Percentiles rank a stretch among this genome's conserved stretches.
These are phyloP conservation scores for Parachlorella kessleri DNA, from an alignment of 139 green algal genomes.

Conservation along the genomic window DNA sequence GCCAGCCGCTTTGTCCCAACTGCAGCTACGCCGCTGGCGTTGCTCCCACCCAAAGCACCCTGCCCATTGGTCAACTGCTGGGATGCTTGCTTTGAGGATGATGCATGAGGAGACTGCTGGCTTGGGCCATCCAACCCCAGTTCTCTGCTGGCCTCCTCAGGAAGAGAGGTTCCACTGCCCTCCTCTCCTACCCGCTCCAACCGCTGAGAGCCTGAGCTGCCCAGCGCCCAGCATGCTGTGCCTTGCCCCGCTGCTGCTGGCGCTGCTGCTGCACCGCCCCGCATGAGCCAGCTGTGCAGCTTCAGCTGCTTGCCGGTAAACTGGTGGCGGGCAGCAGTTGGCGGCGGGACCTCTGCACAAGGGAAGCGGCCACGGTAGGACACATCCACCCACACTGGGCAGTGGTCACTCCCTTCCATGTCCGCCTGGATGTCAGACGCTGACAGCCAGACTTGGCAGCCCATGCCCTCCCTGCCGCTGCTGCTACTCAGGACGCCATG, in stretches of 20 bases:
- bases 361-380: slow-evolving; percentile 10
- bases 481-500: too few species aligned
- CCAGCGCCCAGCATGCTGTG: too few species aligned
- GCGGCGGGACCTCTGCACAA: not conserved
- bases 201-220: too few species aligned
- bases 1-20: too few species aligned
- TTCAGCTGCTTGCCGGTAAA: slow-evolving; percentile 44
- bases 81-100: slow-evolving; percentile 1
- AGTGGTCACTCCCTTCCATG: slow-evolving; percentile 74
- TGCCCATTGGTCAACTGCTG: slow-evolving; percentile 7
- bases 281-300: slow-evolving; percentile 38
- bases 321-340: not conserved
- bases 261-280: not conserved
- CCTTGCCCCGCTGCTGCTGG: not conserved
- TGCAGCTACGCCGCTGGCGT: too few species aligned
- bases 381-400: slow-evolving; percentile 57
- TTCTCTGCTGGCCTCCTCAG: too few species aligned
- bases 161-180: too few species aligned
- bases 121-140: too few species aligned
- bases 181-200: too few species aligned
- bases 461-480: too few species aligned
- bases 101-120: too few species aligned
- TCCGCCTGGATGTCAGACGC: slow-evolving; percentile 56
- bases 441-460: slow-evolving; percentile 6
- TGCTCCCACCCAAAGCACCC: too few species aligned